Percentiles rank a stretch among this genome's conserved stretches.
These are phyloP conservation scores for Knufia petricola DNA, from an alignment of 2,329 filamentous ascomycete species.

Conservation along the genomic window DNA sequence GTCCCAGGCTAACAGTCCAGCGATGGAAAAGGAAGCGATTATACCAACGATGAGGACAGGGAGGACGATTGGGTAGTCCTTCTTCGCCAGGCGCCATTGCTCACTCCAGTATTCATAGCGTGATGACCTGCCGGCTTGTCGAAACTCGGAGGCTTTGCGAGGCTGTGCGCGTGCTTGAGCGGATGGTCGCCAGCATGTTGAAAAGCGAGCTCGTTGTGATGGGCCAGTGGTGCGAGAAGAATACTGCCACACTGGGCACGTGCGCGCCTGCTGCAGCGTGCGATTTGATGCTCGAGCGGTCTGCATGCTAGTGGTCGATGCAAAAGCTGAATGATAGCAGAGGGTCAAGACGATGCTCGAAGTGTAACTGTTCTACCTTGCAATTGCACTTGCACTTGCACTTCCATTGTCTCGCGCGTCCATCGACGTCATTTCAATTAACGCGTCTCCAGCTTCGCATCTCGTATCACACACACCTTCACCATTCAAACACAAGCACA, in stretches of 20 bases:
- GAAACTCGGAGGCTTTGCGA: neutral
- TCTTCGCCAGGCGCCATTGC: conserved; percentile 11
- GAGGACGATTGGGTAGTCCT: conserved; percentile 32
- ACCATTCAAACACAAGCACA: neutral
- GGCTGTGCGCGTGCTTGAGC: neutral
- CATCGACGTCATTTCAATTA: conserved; percentile 4
- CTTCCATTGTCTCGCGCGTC: neutral
- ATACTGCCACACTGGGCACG: neutral
- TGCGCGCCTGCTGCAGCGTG: neutral
- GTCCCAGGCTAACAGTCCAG: conserved; percentile 35
- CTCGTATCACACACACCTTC: neutral
- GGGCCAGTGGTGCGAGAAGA: neutral
- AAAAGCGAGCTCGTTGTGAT: neutral
- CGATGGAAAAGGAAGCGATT: conserved; percentile 27
- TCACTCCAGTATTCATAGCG: neutral
- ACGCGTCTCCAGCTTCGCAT: neutral
- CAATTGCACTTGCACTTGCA: too few species aligned
- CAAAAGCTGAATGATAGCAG: too few species aligned
- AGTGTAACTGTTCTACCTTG: too few species aligned
- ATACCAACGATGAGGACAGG: conserved; percentile 33
- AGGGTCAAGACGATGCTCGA: too few species aligned
- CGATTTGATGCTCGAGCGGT: neutral
- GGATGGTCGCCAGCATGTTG: neutral
- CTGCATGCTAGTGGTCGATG: neutral
- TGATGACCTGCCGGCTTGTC: neutral